A percentile compares a stretch with the other conserved stretches of the same genome.
phyloP scores from a whole-genome alignment of 1,139 yeast genomes.

The Yamadazyma spencermartinsiae region DNA sequence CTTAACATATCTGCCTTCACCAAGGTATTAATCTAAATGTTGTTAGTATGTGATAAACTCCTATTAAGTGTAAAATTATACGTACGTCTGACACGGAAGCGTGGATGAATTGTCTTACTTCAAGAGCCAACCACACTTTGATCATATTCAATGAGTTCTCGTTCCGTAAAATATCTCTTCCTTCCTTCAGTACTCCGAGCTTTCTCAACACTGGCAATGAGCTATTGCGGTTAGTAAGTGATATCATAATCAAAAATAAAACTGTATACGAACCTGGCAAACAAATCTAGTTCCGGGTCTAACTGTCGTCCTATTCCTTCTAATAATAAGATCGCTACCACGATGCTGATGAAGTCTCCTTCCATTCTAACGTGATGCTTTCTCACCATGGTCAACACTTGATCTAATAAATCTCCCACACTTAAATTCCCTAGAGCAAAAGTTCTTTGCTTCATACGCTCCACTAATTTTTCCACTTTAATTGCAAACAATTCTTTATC shows the following conservation, averaged over 20 bases:
- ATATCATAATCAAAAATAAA: conserved; percentile 60
- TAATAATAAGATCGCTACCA: conserved; percentile 81
- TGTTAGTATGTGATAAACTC: conserved; percentile 24
- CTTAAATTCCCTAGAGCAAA: conserved; percentile 91
- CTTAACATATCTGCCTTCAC: conserved; percentile 55
- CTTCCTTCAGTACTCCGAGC: conserved; percentile 71
- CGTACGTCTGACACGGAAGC: conserved; percentile 81
- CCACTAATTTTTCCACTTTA: conserved; percentile 81
- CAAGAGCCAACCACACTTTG: conserved; percentile 89
- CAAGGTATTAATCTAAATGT: conserved; percentile 38
- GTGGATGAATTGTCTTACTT: conserved; percentile 81
- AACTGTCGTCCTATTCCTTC: conserved; percentile 96
- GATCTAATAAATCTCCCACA: conserved; percentile 86
- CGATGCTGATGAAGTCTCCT: conserved; percentile 91
- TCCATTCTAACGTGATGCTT: conserved; percentile 96
- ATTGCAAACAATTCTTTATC: conserved; percentile 83
- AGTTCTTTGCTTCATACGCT: conserved; percentile 78
- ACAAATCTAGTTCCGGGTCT: conserved; percentile 88
- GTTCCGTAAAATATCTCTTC: conserved; percentile 54
- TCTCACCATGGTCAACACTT: conserved; percentile 87
- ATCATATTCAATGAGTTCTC: conserved; percentile 74
- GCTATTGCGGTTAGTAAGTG: conserved; percentile 42
- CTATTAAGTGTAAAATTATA: conserved; percentile 15
- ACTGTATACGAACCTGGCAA: conserved; percentile 88
- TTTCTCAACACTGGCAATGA: conserved; percentile 87